Evolutionary conservation across 257 asterid genomes (phyloP), one percentile per base, ranked within the genome.

Genomic region (Capsicum chinense): DNA sequence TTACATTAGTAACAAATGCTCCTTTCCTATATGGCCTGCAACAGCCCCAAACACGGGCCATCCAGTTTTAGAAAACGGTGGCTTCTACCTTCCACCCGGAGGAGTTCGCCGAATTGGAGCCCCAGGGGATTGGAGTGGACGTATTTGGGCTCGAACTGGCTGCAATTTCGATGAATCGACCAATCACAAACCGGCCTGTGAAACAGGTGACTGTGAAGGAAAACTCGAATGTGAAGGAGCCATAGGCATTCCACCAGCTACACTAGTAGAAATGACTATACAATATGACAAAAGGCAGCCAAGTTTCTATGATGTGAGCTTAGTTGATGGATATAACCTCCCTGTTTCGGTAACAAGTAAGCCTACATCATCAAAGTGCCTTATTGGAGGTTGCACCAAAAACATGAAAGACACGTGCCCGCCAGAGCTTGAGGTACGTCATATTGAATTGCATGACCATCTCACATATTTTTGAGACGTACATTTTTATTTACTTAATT

Each of bases 61-160:
- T 42, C 92, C 94, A 7, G 92, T 91, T 47, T 9, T 94, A 79
- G 95, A 95, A 78, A 84, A 83, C 56, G 97, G 98, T 2, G 98
- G 98, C 2, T 95, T 95, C 88, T 69, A 89, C 89, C 97, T 95
- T 62, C 89, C 94, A 0, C 86, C 94, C 0, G 92, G 94, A 0
- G 82, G 50, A 26, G 71, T 83, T 63, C 87, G 57, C 4, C 87
- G 17, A 79, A 58, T 92, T 81, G 81, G 54, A 0, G 84, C 89
- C 54, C 95, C 97, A 0, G 93, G 93, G 0, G 91, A 90, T 7
- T 95, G 99, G 99, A 74, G 88, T 3, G 99, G 99, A 79, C 94
- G 97, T 3, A 87, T 95, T 0, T 94, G 99, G 99, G 99, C 97
- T 64, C 92, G 99, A 58, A 95, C 99, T 0, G 95, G 93, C 70